These are phyloP conservation scores for Acer campestre DNA, from an alignment of 345 rosid genomes.

Conservation along the genomic window DNA sequence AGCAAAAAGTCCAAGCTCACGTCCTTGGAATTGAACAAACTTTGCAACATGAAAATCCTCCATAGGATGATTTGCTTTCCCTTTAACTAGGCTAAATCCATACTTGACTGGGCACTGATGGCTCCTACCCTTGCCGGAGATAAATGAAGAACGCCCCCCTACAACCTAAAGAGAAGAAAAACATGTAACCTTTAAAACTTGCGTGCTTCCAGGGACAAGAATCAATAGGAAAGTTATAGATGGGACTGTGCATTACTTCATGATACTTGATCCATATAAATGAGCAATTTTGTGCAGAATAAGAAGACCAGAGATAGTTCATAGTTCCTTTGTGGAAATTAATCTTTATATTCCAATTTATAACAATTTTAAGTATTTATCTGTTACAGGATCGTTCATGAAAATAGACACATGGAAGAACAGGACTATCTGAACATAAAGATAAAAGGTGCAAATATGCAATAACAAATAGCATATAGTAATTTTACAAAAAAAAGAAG, in stretches of 20 bases:
- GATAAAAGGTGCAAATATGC: neutral
- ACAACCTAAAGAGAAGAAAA: conserved; percentile 36
- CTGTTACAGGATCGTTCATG: neutral
- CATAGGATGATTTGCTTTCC: conserved; percentile 83
- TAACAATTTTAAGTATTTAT: neutral
- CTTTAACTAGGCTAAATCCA: conserved; percentile 66
- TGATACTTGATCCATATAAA: neutral
- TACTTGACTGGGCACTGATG: conserved; percentile 48
- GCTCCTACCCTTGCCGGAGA: conserved; percentile 66
- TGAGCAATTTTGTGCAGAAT: neutral
- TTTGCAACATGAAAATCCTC: conserved; percentile 79
- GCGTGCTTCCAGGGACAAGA: neutral
- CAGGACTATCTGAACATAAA: neutral
- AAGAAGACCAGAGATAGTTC: neutral
- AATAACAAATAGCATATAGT: neutral
- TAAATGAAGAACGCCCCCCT: conserved; percentile 50
- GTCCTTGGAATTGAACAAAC: conserved; percentile 43
- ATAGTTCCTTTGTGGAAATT: neutral
- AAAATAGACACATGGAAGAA: neutral
- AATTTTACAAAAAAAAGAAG: neutral
- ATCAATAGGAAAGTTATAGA: neutral
- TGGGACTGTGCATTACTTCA: neutral
- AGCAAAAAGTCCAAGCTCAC: conserved; percentile 70
- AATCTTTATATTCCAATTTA: neutral
- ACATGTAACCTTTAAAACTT: neutral